These are phyloP conservation scores for Macadamia tetraphylla DNA, from an alignment of 164 flowering plant genomes.

Conservation along the genomic window DNA sequence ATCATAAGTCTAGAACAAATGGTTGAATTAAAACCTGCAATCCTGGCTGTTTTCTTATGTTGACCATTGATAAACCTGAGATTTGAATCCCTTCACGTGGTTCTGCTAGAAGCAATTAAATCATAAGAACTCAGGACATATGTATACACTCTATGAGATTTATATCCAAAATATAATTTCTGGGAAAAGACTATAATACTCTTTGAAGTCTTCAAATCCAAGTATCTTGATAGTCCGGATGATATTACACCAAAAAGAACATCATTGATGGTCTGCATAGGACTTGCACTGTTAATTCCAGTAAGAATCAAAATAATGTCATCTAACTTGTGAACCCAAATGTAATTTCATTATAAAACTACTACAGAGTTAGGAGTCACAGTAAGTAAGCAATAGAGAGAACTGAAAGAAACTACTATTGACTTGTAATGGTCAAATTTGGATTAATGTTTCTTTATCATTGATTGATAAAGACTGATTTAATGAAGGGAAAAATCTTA, in stretches of 20 bases:
- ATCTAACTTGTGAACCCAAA: too few species aligned
- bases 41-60: conserved; percentile 54
- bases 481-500: too few species aligned
- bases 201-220: conserved; percentile 36
- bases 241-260: conserved; percentile 74
- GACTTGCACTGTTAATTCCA: too few species aligned
- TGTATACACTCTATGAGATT: neutral
- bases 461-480: too few species aligned
- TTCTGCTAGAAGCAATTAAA: conserved; percentile 9
- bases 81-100: conserved; percentile 26
- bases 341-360: too few species aligned
- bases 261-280: conserved; percentile 76
- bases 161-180: neutral
- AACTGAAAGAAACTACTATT: too few species aligned
- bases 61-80: conserved; percentile 74
- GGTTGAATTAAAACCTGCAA: conserved; percentile 41
- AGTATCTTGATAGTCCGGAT: conserved; percentile 55
- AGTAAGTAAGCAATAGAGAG: too few species aligned
- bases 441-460: too few species aligned
- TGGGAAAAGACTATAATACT: conserved; percentile 26
- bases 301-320: too few species aligned
- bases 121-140: neutral
- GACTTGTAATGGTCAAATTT: too few species aligned
- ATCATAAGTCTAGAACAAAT: neutral
- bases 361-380: too few species aligned